A percentile compares a stretch with the other conserved stretches of the same genome.
These are phyloP conservation scores for Boletus sp. DNA, from an alignment of 768 basidiomycete species.

Conservation along the genomic window DNA sequence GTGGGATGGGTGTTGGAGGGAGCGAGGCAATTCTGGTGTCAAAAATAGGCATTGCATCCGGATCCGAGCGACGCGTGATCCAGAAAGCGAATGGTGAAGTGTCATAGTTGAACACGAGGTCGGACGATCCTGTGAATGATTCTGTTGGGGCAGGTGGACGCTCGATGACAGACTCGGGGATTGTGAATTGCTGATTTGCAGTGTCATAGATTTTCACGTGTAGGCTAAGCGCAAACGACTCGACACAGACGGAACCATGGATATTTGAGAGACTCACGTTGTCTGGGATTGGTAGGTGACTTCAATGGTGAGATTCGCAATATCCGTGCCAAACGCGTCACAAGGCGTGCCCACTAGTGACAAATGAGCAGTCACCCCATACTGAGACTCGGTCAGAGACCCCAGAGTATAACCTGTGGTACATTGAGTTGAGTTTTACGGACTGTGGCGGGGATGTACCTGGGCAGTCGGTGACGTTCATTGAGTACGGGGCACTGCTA, in stretches of 20 bases:
- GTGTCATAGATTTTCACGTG: constrained; percentile 70
- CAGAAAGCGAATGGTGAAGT: constrained; percentile 72
- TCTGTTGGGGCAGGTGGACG: constrained; percentile 38
- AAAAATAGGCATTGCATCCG: constrained; percentile 56
- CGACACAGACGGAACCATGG: background rate
- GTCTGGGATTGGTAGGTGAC: constrained; percentile 63
- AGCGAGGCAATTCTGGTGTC: constrained; percentile 67
- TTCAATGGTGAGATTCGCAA: constrained; percentile 55
- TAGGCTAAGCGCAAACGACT: constrained; percentile 39
- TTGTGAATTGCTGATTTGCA: constrained; percentile 58
- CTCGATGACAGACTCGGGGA: constrained; percentile 55
- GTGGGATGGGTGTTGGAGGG: constrained; percentile 57
- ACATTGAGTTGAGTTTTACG: background rate
- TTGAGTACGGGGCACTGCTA: constrained; percentile 16
- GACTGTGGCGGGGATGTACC: constrained; percentile 15
- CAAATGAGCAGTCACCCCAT: constrained; percentile 55
- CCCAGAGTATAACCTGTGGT: constrained; percentile 53
- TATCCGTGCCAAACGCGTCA: constrained; percentile 63
- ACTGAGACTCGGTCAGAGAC: constrained; percentile 41
- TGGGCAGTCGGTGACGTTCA: constrained; percentile 34
- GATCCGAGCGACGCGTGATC: constrained; percentile 68
- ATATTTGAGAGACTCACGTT: constrained; percentile 34
- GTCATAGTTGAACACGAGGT: constrained; percentile 69
- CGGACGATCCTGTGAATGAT: constrained; percentile 44
- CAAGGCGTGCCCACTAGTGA: constrained; percentile 55